Evolutionary conservation across 257 asterid genomes (phyloP).

Genomic region (Rhazya stricta): DNA sequence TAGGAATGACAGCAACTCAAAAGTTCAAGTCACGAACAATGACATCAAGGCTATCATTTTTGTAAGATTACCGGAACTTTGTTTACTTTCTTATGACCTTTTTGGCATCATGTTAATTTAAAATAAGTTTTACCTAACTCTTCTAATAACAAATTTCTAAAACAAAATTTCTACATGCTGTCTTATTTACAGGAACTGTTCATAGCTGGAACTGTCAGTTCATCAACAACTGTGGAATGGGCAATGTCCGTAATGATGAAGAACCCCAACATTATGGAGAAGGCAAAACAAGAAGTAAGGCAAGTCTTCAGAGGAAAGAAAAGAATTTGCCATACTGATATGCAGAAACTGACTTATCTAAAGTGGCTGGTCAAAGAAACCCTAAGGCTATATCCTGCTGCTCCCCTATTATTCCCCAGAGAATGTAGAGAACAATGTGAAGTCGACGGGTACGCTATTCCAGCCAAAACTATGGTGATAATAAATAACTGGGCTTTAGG

Average conservation of each 20-base stretch:
- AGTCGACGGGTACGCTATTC: conserved; percentile 12
- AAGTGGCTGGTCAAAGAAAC: conserved; percentile 23
- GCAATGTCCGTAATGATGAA: conserved; percentile 23
- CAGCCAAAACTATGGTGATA: conserved; percentile 18
- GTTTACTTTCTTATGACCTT: no score
- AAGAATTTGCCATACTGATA: conserved; percentile 14
- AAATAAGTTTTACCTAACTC: no score
- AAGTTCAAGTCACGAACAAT: neutral
- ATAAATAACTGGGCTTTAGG: conserved; percentile 22
- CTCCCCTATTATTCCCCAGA: conserved; percentile 16
- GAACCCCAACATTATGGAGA: conserved; percentile 20
- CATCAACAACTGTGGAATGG: conserved; percentile 16
- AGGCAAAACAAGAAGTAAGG: conserved; percentile 22
- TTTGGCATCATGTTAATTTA: no score
- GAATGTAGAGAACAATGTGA: conserved; percentile 17
- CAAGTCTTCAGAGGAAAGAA: neutral
- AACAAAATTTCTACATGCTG: neutral
- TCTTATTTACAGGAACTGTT: conserved; percentile 1
- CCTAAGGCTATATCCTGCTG: conserved; percentile 22
- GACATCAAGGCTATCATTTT: no score
- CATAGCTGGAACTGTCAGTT: conserved; percentile 16
- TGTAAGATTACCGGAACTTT: neutral
- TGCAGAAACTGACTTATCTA: conserved; percentile 13
- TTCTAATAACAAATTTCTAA: neutral
- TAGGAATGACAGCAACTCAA: neutral